Percentiles rank a stretch among this genome's conserved stretches.
phyloP scores from a whole-genome alignment of 129 eudicot species.

The Flaveria robusta region DNA sequence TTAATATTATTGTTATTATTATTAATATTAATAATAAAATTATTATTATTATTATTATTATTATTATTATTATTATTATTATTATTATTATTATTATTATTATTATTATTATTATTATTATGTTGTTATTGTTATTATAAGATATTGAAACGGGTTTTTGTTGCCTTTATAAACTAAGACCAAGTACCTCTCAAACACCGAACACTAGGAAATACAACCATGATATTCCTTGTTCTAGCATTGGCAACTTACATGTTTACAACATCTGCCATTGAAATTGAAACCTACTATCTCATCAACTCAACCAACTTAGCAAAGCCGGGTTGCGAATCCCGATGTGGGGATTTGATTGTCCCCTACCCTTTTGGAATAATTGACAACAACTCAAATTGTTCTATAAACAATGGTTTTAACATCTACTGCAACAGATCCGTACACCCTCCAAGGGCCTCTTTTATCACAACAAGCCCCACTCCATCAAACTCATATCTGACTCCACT shows the following conservation, averaged over 20 bases:
- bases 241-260: background rate
- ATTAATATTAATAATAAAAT: no score
- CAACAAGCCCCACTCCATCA: background rate
- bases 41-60: no score
- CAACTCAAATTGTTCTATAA: slow-evolving; percentile 33
- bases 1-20: no score
- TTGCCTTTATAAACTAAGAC: no score
- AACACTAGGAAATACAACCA: background rate
- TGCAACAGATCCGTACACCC: slow-evolving; percentile 40
- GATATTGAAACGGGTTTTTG: no score
- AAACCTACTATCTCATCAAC: slow-evolving; percentile 4
- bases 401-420: slow-evolving; percentile 19
- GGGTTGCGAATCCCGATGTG: slow-evolving; percentile 18
- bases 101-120: no score
- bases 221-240: slow-evolving; percentile 8
- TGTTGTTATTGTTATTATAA: no score
- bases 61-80: no score
- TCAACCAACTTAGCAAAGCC: slow-evolving; percentile 21
- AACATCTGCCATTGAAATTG: background rate
- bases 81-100: no score
- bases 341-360: slow-evolving; percentile 38
- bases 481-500: slow-evolving; percentile 27
- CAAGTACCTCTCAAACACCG: no score
- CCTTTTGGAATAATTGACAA: slow-evolving; percentile 36
- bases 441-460: slow-evolving; percentile 17